Conservation (phyloP, 129 eudicot species). For the Saussurea involucrata region DNA sequence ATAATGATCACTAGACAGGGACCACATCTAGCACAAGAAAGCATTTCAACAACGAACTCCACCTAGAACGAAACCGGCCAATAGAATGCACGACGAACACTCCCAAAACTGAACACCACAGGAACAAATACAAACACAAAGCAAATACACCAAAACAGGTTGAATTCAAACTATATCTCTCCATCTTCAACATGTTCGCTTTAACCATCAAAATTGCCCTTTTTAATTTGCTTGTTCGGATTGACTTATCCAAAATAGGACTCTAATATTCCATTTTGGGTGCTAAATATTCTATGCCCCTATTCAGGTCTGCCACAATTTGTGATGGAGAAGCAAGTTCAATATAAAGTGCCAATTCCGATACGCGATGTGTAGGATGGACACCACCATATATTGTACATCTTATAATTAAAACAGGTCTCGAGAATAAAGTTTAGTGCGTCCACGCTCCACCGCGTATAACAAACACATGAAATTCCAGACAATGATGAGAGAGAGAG, state of each 20-base stretch:
- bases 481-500: no score
- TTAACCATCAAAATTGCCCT: slow-evolving; percentile 13
- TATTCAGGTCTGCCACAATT: slow-evolving; percentile 10
- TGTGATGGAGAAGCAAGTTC: slow-evolving; percentile 6
- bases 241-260: background rate
- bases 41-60: background rate
- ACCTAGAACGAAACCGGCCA: background rate
- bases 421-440: background rate
- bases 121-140: background rate
- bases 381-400: background rate
- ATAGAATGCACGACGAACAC: background rate
- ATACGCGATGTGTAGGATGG: background rate
- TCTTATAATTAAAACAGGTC: background rate
- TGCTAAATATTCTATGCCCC: slow-evolving; percentile 1
- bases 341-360: background rate
- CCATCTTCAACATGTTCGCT: background rate
- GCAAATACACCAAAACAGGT: background rate
- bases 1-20: slow-evolving; percentile 5
- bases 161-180: background rate
- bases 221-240: background rate
- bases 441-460: background rate
- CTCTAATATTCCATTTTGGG: background rate
- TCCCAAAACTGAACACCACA: background rate
- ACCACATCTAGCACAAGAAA: slow-evolving; percentile 6
- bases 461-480: no score